Base-by-base conservation (phyloP, 805 yeast species). In the Schwanniomyces sp. region DNA sequence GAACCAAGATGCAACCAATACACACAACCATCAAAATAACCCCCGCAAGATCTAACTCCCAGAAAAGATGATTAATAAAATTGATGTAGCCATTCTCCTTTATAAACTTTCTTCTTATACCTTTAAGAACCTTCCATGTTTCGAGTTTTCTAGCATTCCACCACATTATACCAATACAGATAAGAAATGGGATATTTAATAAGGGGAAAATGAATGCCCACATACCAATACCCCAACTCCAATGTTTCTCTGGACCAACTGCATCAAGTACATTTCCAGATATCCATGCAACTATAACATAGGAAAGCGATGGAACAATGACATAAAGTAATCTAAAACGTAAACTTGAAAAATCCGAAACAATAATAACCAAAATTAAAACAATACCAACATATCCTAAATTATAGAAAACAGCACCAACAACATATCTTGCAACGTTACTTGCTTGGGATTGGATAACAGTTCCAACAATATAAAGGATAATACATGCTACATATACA, bases 21-120 rank as follows among this genome's bases (percentile, higher is more conserved):
- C 66, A 70, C 11, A 65, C 68, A 46, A 61, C 53, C 40, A 72
- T 47, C 25, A 72, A 45, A 28, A 70, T 32, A 18, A 62, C 57
- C 17, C 76, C 77, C 41, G 67, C 44, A 25, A 67, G 47, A 55
- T 72, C 76, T 45, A 69, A 64, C 45, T 67, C 68, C 55, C 63
- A 63, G 52, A 62, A 56, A 25, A 55, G 45, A 29, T 45, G 41
- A 29, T 34, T 38, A 17, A 49, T 12, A 29, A 51, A 47, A 4
- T 42, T 43, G 38, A 44, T 16, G 21, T 25, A 7, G 37, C 53
- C 54, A 43, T 47, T 36, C 34, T 48, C 34, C 28, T 44, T 40
- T 34, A 44, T 34, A 43, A 32, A 18, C 32, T 34, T 40, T 32
- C 38, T 45, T 45, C 54, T 46, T 17, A 21, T 8, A 36, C 50